A percentile compares a stretch with the other conserved stretches of the same genome.
phyloP scores from a whole-genome alignment of 768 basidiomycete species.

The Russula vinacea region DNA sequence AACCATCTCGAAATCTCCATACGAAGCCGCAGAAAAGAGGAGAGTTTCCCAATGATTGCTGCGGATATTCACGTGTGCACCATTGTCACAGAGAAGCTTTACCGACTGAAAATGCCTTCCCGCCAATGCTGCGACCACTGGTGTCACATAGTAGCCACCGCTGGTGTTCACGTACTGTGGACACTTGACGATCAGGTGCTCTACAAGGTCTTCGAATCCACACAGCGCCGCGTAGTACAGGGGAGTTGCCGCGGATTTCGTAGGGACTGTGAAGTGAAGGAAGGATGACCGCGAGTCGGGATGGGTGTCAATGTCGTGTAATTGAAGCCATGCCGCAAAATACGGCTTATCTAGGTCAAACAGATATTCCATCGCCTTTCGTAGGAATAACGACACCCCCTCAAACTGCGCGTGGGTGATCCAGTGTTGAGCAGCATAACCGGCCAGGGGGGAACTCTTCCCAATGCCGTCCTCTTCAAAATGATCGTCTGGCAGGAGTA shows the following conservation, averaged over 20 bases:
- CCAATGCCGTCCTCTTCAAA: too few species aligned
- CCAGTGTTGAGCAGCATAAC: conserved; percentile 8
- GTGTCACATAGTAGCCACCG: not conserved
- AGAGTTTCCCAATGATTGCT: not conserved
- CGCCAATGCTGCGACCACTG: not conserved
- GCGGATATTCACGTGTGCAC: not conserved
- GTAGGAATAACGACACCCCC: not conserved
- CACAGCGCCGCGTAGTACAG: conserved; percentile 1
- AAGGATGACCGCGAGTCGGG: not conserved
- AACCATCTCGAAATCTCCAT: not conserved
- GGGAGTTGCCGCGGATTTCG: not conserved
- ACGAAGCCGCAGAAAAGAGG: not conserved
- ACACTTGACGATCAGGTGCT: not conserved
- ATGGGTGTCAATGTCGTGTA: not conserved
- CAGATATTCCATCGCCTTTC: not conserved
- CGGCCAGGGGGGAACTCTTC: not conserved
- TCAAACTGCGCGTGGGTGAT: not conserved
- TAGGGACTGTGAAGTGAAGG: not conserved
- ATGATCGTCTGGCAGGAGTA: not conserved
- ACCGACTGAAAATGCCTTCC: not conserved
- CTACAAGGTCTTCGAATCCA: not conserved
- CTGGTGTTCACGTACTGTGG: not conserved
- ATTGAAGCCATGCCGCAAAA: not conserved
- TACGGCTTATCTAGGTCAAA: not conserved
- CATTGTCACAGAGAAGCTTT: not conserved